Conservation (phyloP, 2,329 filamentous ascomycete species). For the Botryosphaeria agaves region DNA sequence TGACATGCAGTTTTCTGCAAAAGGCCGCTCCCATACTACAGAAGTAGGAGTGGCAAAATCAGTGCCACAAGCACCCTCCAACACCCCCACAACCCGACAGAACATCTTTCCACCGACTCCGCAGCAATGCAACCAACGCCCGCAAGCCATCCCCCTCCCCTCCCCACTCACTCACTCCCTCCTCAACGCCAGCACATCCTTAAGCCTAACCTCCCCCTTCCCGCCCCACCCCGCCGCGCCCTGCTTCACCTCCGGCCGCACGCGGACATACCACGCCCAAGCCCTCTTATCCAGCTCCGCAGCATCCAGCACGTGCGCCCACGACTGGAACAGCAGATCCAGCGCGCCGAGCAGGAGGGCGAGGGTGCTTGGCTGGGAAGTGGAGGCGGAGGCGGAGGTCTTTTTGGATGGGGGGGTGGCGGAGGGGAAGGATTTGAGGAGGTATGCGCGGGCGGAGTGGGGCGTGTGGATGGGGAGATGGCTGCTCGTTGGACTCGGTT, state of each 20-base stretch:
- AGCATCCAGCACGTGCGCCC: slow-evolving; percentile 43
- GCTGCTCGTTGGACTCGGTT: too few species aligned
- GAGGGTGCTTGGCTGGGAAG: slow-evolving; percentile 51
- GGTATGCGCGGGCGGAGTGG: slow-evolving; percentile 45
- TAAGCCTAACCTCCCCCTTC: slow-evolving; percentile 52
- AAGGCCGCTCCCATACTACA: too few species aligned
- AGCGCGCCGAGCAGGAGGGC: slow-evolving; percentile 53
- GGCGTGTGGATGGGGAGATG: slow-evolving; percentile 59
- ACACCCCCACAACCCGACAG: too few species aligned
- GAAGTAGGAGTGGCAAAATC: too few species aligned
- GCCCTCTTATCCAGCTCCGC: slow-evolving; percentile 58
- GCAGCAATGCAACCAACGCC: neutral
- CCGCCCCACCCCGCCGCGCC: slow-evolving; percentile 71
- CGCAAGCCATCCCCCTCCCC: too few species aligned
- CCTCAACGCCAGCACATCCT: slow-evolving; percentile 46
- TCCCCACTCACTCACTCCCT: slow-evolving; percentile 13
- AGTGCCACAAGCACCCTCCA: too few species aligned
- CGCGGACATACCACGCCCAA: slow-evolving; percentile 66
- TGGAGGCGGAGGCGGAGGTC: slow-evolving; percentile 32
- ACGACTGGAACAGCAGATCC: slow-evolving; percentile 55
- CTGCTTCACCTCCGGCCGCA: slow-evolving; percentile 57
- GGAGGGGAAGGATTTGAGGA: slow-evolving; percentile 41
- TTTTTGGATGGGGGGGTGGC: slow-evolving; percentile 28
- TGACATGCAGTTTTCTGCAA: too few species aligned
- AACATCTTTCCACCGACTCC: too few species aligned